Conservation (phyloP, 192 early-diverging fungal genomes). For the Linderina pennispora region DNA sequence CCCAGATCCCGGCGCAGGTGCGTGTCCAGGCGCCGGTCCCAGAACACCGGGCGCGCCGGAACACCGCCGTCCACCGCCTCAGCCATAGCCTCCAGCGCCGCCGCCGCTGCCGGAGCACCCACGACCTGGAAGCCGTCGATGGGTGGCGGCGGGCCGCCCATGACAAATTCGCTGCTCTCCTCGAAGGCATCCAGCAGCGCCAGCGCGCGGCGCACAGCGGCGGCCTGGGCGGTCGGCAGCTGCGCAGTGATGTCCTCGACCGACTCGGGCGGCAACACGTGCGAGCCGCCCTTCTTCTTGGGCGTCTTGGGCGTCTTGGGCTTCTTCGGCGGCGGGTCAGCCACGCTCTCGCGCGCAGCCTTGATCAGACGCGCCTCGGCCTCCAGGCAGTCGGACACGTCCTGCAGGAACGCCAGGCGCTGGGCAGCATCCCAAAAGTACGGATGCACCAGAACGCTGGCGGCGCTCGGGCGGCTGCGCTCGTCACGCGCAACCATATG, state of each 20-base stretch:
- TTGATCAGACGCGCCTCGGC: slow-evolving; percentile 61
- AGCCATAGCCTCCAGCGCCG: slow-evolving; percentile 20
- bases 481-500: slow-evolving; percentile 81
- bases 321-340: slow-evolving; percentile 25
- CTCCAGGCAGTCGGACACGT: slow-evolving; percentile 93
- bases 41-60: slow-evolving; percentile 16
- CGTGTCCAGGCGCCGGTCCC: slow-evolving; percentile 50
- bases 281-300: slow-evolving; percentile 34
- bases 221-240: slow-evolving; percentile 35
- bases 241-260: slow-evolving; percentile 32
- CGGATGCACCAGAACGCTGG: slow-evolving; percentile 78
- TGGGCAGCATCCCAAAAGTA: slow-evolving; percentile 90
- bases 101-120: slow-evolving; percentile 15
- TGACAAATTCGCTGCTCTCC: slow-evolving; percentile 37
- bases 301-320: slow-evolving; percentile 7
- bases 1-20: slow-evolving; percentile 68
- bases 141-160: slow-evolving; percentile 28
- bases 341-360: slow-evolving; percentile 30
- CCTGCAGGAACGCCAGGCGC: slow-evolving; percentile 85
- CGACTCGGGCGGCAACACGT: slow-evolving; percentile 28
- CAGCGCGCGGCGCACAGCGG: slow-evolving; percentile 37
- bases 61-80: slow-evolving; percentile 6
- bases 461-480: slow-evolving; percentile 72
- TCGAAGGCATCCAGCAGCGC: slow-evolving; percentile 36
- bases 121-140: slow-evolving; percentile 44